These are phyloP conservation scores for Monosporascus sp. DNA, from an alignment of 2,329 filamentous ascomycete species.

Conservation along the genomic window DNA sequence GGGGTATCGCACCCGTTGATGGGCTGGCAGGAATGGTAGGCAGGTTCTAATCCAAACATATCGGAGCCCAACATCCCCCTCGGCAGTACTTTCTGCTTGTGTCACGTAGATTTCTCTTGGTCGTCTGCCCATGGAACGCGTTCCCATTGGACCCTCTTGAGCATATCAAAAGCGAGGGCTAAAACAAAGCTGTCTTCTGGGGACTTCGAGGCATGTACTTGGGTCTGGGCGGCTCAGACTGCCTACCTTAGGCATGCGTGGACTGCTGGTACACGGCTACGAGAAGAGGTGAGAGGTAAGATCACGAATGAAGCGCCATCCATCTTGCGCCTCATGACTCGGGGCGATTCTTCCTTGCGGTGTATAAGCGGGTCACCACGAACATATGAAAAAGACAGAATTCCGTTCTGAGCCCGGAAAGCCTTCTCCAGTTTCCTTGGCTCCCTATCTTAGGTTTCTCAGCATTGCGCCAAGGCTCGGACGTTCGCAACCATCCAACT, in stretches of 20 bases:
- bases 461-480: not conserved
- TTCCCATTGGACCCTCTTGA: not conserved
- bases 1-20: not conserved
- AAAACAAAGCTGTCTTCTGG: not conserved
- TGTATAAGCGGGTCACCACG: not conserved
- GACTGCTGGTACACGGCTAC: too few species aligned
- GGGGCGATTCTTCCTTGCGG: not conserved
- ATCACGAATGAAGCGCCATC: too few species aligned
- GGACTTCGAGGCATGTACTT: not conserved
- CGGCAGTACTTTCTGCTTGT: constrained; percentile 1
- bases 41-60: not conserved
- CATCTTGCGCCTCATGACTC: too few species aligned
- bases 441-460: not conserved
- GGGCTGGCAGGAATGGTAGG: not conserved
- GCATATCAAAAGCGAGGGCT: not conserved
- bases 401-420: not conserved
- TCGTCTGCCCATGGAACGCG: not conserved
- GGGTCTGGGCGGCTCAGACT: not conserved
- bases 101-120: not conserved
- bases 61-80: not conserved
- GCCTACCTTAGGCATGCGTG: not conserved
- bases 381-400: not conserved
- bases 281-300: too few species aligned
- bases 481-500: not conserved
- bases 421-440: not conserved